These are phyloP conservation scores for Epichloe typhina DNA, from an alignment of 2,329 filamentous ascomycete genomes.

Conservation along the genomic window DNA sequence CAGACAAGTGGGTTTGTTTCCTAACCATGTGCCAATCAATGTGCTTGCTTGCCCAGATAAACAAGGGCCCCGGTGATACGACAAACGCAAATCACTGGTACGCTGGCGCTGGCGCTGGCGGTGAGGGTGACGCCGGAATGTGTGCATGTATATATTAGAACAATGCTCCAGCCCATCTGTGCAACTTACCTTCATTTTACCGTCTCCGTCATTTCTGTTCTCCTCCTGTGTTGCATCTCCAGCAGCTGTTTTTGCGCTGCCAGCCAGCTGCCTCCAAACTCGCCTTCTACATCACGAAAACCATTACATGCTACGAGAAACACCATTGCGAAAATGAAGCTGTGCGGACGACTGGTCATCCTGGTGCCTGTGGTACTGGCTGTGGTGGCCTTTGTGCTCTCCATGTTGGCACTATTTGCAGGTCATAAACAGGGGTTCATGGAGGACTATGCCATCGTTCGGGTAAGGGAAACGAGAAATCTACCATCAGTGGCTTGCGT, in stretches of 20 bases:
- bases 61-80: not conserved
- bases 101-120: not conserved
- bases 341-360: constrained; percentile 13
- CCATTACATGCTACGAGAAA: not conserved
- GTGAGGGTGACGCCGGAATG: not conserved
- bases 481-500: no score
- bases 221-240: not conserved
- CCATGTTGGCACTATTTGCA: constrained; percentile 26
- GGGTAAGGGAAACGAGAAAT: constrained; percentile 16
- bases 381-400: constrained; percentile 25
- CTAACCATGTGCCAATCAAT: no score
- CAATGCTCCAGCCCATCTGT: not conserved
- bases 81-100: not conserved
- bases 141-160: not conserved
- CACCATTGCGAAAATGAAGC: constrained; percentile 1
- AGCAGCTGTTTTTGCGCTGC: not conserved
- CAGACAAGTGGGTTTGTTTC: no score
- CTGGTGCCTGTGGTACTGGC: constrained; percentile 24
- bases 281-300: not conserved
- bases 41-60: not conserved
- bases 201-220: not conserved
- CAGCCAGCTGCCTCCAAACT: not conserved
- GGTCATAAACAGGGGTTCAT: constrained; percentile 28
- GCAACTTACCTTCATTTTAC: not conserved
- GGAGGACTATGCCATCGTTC: constrained; percentile 28